Evolutionary conservation across 352 stramenopile genomes (phyloP).

Genomic region (Globisporangium camurandrum): DNA sequence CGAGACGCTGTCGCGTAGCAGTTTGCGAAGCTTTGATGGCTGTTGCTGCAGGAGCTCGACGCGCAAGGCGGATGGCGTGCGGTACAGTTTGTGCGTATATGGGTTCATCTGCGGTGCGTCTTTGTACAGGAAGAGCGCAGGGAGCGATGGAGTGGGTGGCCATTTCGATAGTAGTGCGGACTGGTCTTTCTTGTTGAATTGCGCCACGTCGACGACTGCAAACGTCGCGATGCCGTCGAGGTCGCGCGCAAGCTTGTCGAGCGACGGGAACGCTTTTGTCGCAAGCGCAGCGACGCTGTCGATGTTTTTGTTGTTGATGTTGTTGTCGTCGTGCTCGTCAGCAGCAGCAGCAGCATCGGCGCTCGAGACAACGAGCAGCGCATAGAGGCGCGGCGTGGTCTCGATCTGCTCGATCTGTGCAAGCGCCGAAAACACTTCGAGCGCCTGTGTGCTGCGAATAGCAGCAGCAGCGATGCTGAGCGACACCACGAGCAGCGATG

Average conservation of each 20-base stretch:
- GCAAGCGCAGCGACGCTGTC: slow-evolving; percentile 27
- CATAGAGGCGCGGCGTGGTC: slow-evolving; percentile 5
- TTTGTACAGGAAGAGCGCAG: slow-evolving; percentile 51
- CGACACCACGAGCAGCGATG: neutral
- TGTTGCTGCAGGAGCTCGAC: slow-evolving; percentile 31
- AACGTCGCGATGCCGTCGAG: slow-evolving; percentile 36
- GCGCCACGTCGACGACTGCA: slow-evolving; percentile 30
- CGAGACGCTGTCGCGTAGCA: slow-evolving; percentile 54
- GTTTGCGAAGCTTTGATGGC: slow-evolving; percentile 44
- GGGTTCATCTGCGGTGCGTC: slow-evolving; percentile 62
- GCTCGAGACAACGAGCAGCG: slow-evolving; percentile 10
- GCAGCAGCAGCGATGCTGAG: neutral
- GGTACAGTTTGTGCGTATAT: slow-evolving; percentile 61
- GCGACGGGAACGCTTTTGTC: slow-evolving; percentile 23
- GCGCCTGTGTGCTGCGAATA: neutral
- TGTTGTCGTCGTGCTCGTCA: no score
- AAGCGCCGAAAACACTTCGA: slow-evolving; percentile 5
- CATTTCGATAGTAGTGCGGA: slow-evolving; percentile 46
- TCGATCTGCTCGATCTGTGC: slow-evolving; percentile 9
- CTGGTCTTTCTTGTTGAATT: slow-evolving; percentile 22
- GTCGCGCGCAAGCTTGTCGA: slow-evolving; percentile 31
- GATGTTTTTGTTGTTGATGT: no score
- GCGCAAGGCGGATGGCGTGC: slow-evolving; percentile 28
- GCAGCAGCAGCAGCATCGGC: no score
- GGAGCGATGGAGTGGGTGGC: slow-evolving; percentile 33